Evolutionary conservation across 139 green algal genomes (phyloP).

Genomic region (Picochlorum costavermella): DNA sequence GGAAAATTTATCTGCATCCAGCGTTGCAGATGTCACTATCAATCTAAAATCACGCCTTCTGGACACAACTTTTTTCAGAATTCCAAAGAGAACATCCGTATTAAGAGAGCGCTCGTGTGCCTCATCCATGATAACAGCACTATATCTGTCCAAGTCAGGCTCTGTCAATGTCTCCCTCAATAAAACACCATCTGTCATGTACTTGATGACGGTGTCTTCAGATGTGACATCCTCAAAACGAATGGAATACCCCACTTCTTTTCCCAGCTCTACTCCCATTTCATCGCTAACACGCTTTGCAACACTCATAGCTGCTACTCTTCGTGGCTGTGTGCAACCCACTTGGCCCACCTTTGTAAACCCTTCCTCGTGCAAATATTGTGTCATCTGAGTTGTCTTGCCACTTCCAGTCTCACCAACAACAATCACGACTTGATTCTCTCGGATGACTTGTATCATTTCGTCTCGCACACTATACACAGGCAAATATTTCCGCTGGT

Average conservation of each 20-base stretch:
- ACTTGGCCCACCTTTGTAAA: constrained; percentile 78
- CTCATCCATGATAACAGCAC: constrained; percentile 79
- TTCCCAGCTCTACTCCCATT: constrained; percentile 32
- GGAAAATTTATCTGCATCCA: constrained; percentile 80
- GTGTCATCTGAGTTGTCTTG: constrained; percentile 96
- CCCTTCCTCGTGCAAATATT: constrained; percentile 92
- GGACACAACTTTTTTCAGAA: constrained; percentile 72
- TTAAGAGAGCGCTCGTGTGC: constrained; percentile 86
- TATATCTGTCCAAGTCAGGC: constrained; percentile 68
- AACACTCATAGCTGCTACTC: constrained; percentile 94
- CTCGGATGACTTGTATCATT: constrained; percentile 54
- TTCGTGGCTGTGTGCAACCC: constrained; percentile 92
- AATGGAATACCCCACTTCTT: constrained; percentile 88
- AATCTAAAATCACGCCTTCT: constrained; percentile 86
- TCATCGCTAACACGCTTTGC: constrained; percentile 83
- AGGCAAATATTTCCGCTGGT: constrained; percentile 85
- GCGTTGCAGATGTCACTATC: constrained; percentile 94
- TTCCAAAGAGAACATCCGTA: constrained; percentile 95
- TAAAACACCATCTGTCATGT: constrained; percentile 93
- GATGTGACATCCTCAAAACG: constrained; percentile 96
- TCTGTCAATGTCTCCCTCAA: constrained; percentile 86
- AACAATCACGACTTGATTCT: constrained; percentile 79
- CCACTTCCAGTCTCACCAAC: constrained; percentile 95
- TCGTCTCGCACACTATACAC: constrained; percentile 83
- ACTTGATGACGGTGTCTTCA: constrained; percentile 77